These are phyloP conservation scores for Diplosphaera chodatii DNA, from an alignment of 139 green algal species.

Conservation along the genomic window DNA sequence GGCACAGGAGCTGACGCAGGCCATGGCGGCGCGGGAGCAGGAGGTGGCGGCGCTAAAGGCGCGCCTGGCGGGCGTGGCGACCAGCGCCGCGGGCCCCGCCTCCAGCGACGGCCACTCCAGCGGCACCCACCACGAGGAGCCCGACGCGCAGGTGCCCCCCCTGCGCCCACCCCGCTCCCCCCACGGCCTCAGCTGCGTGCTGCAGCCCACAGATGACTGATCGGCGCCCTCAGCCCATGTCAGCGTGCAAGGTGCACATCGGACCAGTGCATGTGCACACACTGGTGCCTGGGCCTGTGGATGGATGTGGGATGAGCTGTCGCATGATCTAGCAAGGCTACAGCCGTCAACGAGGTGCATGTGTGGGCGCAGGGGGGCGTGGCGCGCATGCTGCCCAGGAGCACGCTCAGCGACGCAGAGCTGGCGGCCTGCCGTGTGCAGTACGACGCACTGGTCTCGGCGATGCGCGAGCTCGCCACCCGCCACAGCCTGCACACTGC, in stretches of 20 bases:
- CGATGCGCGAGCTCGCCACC: constrained; percentile 10
- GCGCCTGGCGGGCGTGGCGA: neutral
- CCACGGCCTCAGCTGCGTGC: too few relatives aligned
- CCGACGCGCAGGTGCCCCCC: neutral
- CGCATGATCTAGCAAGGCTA: too few relatives aligned
- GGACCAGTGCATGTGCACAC: too few relatives aligned
- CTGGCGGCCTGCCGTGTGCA: constrained; percentile 2
- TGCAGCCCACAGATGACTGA: too few relatives aligned
- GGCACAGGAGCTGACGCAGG: constrained; percentile 7
- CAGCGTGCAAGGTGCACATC: too few relatives aligned
- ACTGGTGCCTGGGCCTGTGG: too few relatives aligned
- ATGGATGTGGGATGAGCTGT: too few relatives aligned
- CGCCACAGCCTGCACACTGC: constrained; percentile 14
- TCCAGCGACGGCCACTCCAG: neutral
- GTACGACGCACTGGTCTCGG: neutral
- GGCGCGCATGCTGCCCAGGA: neutral
- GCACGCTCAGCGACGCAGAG: constrained; percentile 8
- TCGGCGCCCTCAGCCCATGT: too few relatives aligned
- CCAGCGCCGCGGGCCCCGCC: too few relatives aligned
- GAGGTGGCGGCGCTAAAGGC: constrained; percentile 9
- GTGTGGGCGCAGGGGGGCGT: neutral
- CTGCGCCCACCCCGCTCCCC: too few relatives aligned
- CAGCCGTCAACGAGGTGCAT: too few relatives aligned
- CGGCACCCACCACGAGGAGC: neutral
- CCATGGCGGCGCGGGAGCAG: constrained; percentile 3